Base-by-base conservation (phyloP, 768 basidiomycete species). In the Agrocybe praecox region DNA sequence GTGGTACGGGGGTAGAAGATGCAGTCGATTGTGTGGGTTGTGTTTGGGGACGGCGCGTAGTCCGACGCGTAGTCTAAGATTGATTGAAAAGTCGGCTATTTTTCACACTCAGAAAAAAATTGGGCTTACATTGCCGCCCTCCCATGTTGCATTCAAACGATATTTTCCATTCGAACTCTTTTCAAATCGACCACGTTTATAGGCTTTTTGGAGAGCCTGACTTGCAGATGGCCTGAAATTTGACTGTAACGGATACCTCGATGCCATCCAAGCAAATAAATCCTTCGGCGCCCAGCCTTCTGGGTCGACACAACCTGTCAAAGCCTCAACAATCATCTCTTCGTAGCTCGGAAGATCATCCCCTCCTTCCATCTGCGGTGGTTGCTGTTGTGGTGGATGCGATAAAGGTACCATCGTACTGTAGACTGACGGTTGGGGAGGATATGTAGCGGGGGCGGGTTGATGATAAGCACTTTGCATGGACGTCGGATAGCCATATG, bases 141-240 rank as follows among this genome's bases (percentile, higher is more conserved):
- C 90, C 91, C 92, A 94, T 53, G 72, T 77, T 6, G 86, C 74
- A 67, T 88, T 94, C 19, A 94, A 67, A 40, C 86, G 77, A 70
- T 95, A 95, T 67, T 87, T 89, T 2, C 88, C 89, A 49, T 79
- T 78, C n/a, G 72, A 77, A 26, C 80, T 81, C 67, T 94, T 95
- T 66, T 90, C 86, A 52, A 95, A 80, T 22, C 93, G 78, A 9
- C 92, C 92, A 46, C 92, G 80, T 69, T 87, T 90, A 71, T 77
- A 92, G 4, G 93, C 92, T 62, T 94, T 94, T 69, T 92, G 90
- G 52, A 95, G 73, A 7, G 93, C 93, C 70, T 95, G 93, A 64
- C 90, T 92, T 3, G 93, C 93, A 2, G 90, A 93, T 1, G 93
- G 91, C 34, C 93, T 79, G 65, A 95, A 95, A 74, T 94, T 95